These are phyloP conservation scores for Daldinia concentrica DNA, from an alignment of 495 filamentous ascomycete species.

Conservation along the genomic window DNA sequence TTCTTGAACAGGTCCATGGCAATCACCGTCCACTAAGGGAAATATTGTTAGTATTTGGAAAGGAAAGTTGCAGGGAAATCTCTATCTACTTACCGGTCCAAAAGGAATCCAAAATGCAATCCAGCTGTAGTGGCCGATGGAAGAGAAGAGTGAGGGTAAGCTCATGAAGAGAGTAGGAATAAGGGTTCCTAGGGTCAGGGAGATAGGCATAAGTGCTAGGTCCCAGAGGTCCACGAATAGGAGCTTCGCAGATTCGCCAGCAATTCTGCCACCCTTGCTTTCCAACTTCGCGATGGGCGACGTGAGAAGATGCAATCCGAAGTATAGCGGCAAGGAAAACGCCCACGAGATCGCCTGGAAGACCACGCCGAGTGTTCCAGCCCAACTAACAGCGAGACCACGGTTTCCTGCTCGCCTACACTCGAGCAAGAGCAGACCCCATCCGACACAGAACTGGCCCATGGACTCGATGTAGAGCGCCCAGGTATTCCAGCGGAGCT, in stretches of 20 bases:
- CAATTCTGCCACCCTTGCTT: constrained; percentile 15
- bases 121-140: constrained; percentile 63
- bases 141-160: constrained; percentile 58
- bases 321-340: constrained; percentile 62
- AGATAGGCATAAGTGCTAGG: constrained; percentile 57
- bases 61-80: neutral
- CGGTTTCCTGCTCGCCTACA: constrained; percentile 64
- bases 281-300: constrained; percentile 58
- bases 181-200: constrained; percentile 60
- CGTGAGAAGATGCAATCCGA: constrained; percentile 61
- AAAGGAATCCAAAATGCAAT: constrained; percentile 70
- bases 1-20: constrained; percentile 48
- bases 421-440: constrained; percentile 66
- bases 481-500: constrained; percentile 51
- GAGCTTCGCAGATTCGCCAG: constrained; percentile 50
- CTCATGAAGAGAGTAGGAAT: constrained; percentile 62
- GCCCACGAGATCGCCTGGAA: constrained; percentile 65
- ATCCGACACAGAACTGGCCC: constrained; percentile 64
- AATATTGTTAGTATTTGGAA: constrained; percentile 7
- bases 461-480: constrained; percentile 62
- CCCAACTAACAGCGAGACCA: constrained; percentile 61
- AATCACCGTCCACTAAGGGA: constrained; percentile 49
- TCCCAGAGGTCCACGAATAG: constrained; percentile 60
- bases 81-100: constrained; percentile 50
- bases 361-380: constrained; percentile 60